phyloP scores from a whole-genome alignment of 352 stramenopile species.

The Pythium phragmitis region DNA sequence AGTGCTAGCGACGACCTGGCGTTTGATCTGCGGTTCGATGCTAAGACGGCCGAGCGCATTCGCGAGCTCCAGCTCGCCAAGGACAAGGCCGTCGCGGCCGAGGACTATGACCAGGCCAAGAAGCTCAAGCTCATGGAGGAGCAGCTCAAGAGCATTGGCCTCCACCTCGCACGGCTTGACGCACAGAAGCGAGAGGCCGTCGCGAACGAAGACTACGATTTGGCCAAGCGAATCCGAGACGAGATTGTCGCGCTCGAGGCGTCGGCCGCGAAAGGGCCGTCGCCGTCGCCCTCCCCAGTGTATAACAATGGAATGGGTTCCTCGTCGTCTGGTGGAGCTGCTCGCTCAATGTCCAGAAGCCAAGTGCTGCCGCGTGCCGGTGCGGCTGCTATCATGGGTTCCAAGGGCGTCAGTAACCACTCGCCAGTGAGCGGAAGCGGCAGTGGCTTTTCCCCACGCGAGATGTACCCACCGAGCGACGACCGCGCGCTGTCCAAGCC shows the following conservation, averaged over 20 bases:
- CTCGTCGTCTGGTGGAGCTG: background rate
- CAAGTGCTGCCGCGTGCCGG: conserved; percentile 49
- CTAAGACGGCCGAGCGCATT: conserved; percentile 85
- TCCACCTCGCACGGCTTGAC: conserved; percentile 86
- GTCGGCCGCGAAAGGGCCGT: conserved; percentile 26
- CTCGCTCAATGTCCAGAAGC: conserved; percentile 26
- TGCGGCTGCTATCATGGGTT: conserved; percentile 32
- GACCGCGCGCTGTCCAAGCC: conserved; percentile 23
- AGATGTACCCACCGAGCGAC: conserved; percentile 56
- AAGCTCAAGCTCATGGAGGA: conserved; percentile 84
- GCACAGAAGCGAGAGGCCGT: conserved; percentile 88
- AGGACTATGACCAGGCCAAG: conserved; percentile 92
- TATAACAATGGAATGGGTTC: conserved; percentile 11
- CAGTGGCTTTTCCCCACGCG: conserved; percentile 56
- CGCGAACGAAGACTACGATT: conserved; percentile 91
- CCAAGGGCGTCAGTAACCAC: conserved; percentile 23
- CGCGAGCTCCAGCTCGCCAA: conserved; percentile 88
- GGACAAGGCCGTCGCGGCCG: conserved; percentile 76
- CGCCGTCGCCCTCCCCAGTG: conserved; percentile 20
- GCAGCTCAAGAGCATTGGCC: conserved; percentile 87
- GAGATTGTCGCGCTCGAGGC: conserved; percentile 77
- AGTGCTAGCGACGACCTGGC: conserved; percentile 45
- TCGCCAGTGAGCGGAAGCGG: conserved; percentile 23
- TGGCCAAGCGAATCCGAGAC: conserved; percentile 89
- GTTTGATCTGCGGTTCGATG: conserved; percentile 90